A percentile compares a stretch with the other conserved stretches of the same genome.
Evolutionary conservation across 1,284 basidiomycete species (phyloP).

Genomic region (Polyporus tsugae): DNA sequence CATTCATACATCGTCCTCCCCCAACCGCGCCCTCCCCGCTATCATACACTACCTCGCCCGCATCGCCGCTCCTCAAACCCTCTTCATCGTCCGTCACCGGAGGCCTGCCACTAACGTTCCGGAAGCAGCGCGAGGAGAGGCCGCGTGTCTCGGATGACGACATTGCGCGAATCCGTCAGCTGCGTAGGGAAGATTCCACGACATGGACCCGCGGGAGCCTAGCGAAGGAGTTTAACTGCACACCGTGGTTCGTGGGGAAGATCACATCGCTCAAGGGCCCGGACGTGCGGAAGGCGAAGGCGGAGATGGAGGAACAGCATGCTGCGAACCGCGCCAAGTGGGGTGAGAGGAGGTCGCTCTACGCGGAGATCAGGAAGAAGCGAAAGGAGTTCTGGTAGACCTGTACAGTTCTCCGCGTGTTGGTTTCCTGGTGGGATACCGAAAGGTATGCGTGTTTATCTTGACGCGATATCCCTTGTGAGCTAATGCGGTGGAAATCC

Average conservation of each 20-base stretch:
- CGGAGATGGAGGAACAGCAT: conserved; percentile 42
- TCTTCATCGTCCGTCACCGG: conserved; percentile 44
- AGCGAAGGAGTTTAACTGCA: conserved; percentile 48
- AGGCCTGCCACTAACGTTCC: conserved; percentile 54
- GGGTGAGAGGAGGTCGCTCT: conserved; percentile 47
- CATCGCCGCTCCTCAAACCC: conserved; percentile 68
- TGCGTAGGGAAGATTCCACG: conserved; percentile 53
- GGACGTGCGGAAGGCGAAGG: conserved; percentile 37
- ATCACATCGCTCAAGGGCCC: conserved; percentile 42
- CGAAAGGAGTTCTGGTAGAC: conserved; percentile 48
- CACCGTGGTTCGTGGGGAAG: conserved; percentile 45
- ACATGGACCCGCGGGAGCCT: conserved; percentile 45
- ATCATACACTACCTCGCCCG: conserved; percentile 71
- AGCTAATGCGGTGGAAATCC: not conserved
- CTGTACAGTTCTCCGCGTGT: not conserved
- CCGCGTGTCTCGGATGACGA: conserved; percentile 58
- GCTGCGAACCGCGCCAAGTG: conserved; percentile 42
- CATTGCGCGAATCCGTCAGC: conserved; percentile 61
- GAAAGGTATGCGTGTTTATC: not conserved
- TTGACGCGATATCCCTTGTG: not conserved
- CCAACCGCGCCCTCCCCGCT: conserved; percentile 74
- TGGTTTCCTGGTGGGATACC: not conserved
- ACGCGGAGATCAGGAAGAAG: conserved; percentile 44
- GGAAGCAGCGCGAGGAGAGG: conserved; percentile 42
- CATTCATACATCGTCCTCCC: conserved; percentile 82